phyloP scores from a whole-genome alignment of 2,329 filamentous ascomycete genomes.

The Sclerotinia minor region DNA sequence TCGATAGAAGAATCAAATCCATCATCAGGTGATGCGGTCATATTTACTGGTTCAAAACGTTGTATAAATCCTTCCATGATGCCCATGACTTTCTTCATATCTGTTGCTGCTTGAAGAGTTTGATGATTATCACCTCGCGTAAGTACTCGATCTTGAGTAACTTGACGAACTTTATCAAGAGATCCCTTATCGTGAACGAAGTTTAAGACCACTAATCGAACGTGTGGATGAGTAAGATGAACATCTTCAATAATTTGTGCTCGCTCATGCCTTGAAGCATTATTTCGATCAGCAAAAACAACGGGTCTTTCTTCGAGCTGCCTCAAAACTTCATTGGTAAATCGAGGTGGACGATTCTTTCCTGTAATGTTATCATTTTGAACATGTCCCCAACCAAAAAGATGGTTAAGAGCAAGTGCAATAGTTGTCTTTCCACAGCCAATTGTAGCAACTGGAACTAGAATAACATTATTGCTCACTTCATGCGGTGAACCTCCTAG shows the following conservation, averaged over 20 bases:
- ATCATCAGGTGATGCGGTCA: conserved; percentile 68
- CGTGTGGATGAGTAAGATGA: conserved; percentile 58
- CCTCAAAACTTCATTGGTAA: conserved; percentile 69
- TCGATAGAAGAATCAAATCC: conserved; percentile 84
- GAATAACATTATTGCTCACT: conserved; percentile 67
- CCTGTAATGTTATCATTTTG: conserved; percentile 96
- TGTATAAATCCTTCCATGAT: conserved; percentile 95
- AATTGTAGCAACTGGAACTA: conserved; percentile 90
- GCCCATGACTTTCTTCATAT: conserved; percentile 70
- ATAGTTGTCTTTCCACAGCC: conserved; percentile 97
- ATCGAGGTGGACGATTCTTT: conserved; percentile 73
- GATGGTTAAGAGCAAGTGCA: conserved; percentile 73
- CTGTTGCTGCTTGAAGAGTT: conserved; percentile 85
- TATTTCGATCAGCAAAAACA: conserved; percentile 92
- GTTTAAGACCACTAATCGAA: conserved; percentile 80
- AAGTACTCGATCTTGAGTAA: conserved; percentile 78
- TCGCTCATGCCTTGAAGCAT: conserved; percentile 84
- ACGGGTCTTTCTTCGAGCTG: conserved; percentile 65
- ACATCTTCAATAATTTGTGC: conserved; percentile 85
- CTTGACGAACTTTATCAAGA: conserved; percentile 68
- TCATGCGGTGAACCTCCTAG: conserved; percentile 52
- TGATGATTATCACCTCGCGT: conserved; percentile 94
- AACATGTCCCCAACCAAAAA: conserved; percentile 90
- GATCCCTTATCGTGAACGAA: conserved; percentile 74
- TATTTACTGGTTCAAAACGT: conserved; percentile 78